Evolutionary conservation across 2,329 filamentous ascomycete species (phyloP), one percentile per base, ranked within the genome.

Genomic region (Cercospora canescens): DNA sequence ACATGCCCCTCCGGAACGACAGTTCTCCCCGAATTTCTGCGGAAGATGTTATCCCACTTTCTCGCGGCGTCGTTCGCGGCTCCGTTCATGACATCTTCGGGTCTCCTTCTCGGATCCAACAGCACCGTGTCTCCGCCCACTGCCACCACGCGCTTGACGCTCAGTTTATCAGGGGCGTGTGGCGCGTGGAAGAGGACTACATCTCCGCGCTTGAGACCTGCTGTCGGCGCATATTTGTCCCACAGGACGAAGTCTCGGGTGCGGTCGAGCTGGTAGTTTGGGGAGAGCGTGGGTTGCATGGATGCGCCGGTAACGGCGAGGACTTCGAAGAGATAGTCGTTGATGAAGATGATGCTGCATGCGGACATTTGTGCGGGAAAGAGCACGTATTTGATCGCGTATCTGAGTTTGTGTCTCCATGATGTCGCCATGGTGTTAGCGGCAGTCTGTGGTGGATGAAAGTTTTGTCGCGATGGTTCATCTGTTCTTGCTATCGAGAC

Each of bases 141-240:
- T 0, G 87, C 95, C 28, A 97, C 84, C 11, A 99, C 86, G 45
- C 95, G 85, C 81, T 99, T 99, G 35, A 97, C 87, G 0, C 88
- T 88, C 48, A 89, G 82, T 24, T 86, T 83, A 32, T 92, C 87
- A 0, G 93, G 91, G 67, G 90, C 85, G 14, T 84, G 80, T 0
- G 94, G 93, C 41, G 79, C 77, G 73, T 75, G 78, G 67, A 84
- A 82, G 30, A 63, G 77, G 0, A 84, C 78, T 0, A 84, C 67
- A 64, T 84, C 82, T 26, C 82, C 82, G 50, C 81, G 72, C 59
- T 76, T 62, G 1, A 84, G 64, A 14, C 76, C 65, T 4, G 65
- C 37, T 6, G 71, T 69, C 8, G 70, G 32, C 62, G 66, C 2
- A 50, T 67, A 71, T 62, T 78, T 80, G 11, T 73, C 68, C 63